A percentile compares a stretch with the other conserved stretches of the same genome.
Conservation (phyloP, 1,284 basidiomycete genomes). For the Apiotrichum gracile region DNA sequence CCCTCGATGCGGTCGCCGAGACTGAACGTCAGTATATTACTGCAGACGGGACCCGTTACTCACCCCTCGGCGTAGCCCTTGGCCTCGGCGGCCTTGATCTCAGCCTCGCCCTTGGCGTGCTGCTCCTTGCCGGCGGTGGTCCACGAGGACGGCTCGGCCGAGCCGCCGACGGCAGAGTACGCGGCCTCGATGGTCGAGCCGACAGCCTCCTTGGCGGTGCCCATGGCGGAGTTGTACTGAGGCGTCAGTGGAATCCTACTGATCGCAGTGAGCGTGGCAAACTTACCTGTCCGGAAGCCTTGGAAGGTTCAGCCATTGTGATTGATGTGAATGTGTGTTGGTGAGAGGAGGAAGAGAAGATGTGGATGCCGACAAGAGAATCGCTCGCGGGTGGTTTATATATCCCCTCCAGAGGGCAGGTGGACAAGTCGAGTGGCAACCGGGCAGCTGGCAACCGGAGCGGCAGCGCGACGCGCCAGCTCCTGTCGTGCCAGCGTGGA, state of each 20-base stretch:
- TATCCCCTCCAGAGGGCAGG: too few species aligned
- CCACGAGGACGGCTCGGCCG: slow-evolving; percentile 25
- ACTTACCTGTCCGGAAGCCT: slow-evolving; percentile 56
- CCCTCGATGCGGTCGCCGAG: slow-evolving; percentile 56
- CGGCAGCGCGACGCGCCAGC: too few species aligned
- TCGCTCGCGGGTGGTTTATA: neutral
- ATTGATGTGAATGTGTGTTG: neutral
- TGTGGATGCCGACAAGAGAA: neutral
- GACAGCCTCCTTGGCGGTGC: slow-evolving; percentile 40
- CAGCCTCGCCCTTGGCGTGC: slow-evolving; percentile 59
- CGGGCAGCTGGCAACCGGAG: too few species aligned
- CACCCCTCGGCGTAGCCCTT: slow-evolving; percentile 54
- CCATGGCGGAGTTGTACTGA: slow-evolving; percentile 44
- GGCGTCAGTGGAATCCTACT: too few species aligned
- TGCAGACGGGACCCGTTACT: too few species aligned
- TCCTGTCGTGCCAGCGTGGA: too few species aligned
- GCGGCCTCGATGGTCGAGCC: slow-evolving; percentile 59
- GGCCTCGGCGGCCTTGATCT: slow-evolving; percentile 43
- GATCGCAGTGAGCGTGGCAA: neutral
- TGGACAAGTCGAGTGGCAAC: too few species aligned
- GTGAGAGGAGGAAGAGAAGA: neutral
- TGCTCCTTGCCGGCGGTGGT: slow-evolving; percentile 48
- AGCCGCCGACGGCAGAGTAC: slow-evolving; percentile 42
- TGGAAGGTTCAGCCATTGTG: slow-evolving; percentile 49
- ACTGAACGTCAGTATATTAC: slow-evolving; percentile 12